phyloP scores from a whole-genome alignment of 306 rosid genomes.

The Fragaria vesca region DNA sequence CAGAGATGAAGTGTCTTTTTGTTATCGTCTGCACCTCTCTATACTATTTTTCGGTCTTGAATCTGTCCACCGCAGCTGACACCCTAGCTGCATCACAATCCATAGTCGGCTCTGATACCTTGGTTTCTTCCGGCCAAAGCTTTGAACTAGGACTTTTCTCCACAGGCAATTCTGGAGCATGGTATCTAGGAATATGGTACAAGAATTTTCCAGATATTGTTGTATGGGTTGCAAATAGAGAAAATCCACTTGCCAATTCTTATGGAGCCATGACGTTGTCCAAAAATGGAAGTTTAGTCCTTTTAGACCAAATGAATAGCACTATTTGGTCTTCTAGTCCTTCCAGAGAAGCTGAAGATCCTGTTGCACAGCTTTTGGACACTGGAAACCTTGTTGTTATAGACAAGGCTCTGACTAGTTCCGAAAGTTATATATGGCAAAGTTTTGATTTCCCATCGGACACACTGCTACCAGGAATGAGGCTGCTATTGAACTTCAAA shows the following conservation, averaged over 20 bases:
- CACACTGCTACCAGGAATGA: slow-evolving; percentile 29
- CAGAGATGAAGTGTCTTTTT: neutral
- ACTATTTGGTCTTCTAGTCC: slow-evolving; percentile 8
- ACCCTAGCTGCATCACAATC: slow-evolving; percentile 1
- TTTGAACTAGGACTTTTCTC: slow-evolving; percentile 28
- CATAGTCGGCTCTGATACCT: neutral
- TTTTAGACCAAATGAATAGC: slow-evolving; percentile 4
- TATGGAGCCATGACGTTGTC: neutral
- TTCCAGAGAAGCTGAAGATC: slow-evolving; percentile 4
- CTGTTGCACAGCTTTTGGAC: slow-evolving; percentile 33
- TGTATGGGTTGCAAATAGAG: neutral
- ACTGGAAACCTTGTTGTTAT: slow-evolving; percentile 38
- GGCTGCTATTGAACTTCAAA: slow-evolving; percentile 5
- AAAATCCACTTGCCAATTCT: neutral
- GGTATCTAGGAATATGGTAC: slow-evolving; percentile 30
- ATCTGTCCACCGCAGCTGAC: slow-evolving; percentile 4
- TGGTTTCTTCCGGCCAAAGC: slow-evolving; percentile 9
- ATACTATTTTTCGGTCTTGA: neutral
- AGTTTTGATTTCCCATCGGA: slow-evolving; percentile 41
- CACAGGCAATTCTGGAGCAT: neutral
- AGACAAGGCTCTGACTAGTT: neutral
- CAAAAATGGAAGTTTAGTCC: slow-evolving; percentile 4
- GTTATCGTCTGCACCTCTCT: neutral
- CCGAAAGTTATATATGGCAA: slow-evolving; percentile 32
- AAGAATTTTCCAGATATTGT: neutral